These are phyloP conservation scores for Cryptococcus amylolentus DNA, from an alignment of 1,284 basidiomycete genomes.

Conservation along the genomic window DNA sequence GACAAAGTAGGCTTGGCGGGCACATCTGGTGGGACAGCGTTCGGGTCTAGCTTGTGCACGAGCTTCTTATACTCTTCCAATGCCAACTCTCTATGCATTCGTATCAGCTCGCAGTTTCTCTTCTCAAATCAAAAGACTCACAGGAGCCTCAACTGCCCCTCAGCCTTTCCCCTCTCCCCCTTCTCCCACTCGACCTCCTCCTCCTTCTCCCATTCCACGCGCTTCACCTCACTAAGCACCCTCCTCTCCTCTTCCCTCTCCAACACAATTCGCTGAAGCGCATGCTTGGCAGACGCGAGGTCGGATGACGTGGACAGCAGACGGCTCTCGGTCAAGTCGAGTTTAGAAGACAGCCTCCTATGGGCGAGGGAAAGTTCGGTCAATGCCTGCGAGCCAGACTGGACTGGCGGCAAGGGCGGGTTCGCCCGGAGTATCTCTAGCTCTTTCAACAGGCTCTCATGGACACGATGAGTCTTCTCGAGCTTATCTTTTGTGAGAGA, in stretches of 20 bases:
- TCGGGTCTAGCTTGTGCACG: conserved; percentile 38
- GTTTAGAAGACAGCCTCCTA: conserved; percentile 45
- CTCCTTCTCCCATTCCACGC: conserved; percentile 60
- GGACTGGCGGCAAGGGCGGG: conserved; percentile 29
- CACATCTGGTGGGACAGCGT: conserved; percentile 37
- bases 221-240: conserved; percentile 31
- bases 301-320: conserved; percentile 43
- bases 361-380: conserved; percentile 49
- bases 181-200: conserved; percentile 52
- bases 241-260: conserved; percentile 55
- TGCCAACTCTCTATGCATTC: conserved; percentile 37
- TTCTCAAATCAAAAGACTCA: conserved; percentile 16
- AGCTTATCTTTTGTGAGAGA: conserved; percentile 41
- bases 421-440: conserved; percentile 30
- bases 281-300: conserved; percentile 52
- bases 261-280: conserved; percentile 58
- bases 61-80: conserved; percentile 40
- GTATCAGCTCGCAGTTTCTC: not conserved
- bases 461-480: conserved; percentile 40
- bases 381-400: conserved; percentile 37
- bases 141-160: conserved; percentile 48
- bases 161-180: conserved; percentile 35
- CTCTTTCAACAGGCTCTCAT: conserved; percentile 37
- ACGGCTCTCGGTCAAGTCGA: conserved; percentile 43
- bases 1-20: conserved; percentile 9